phyloP scores from a whole-genome alignment of 148 eudicot species.

The Vaccinium macrocarpon region DNA sequence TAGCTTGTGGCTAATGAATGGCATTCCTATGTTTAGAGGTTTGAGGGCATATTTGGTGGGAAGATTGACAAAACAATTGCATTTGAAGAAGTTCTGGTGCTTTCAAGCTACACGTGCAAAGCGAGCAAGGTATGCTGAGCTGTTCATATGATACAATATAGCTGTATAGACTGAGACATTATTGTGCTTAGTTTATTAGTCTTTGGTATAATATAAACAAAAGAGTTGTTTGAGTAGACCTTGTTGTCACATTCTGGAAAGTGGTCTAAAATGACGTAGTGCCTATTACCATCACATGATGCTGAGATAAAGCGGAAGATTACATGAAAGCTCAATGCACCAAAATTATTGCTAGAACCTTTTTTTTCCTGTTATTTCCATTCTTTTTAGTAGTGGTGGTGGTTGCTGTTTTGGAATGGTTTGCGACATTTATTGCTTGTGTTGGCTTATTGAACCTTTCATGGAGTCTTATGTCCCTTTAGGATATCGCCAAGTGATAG shows the following conservation, averaged over 20 bases:
- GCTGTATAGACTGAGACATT: background rate
- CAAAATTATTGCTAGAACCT: background rate
- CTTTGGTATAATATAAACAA: background rate
- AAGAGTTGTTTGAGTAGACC: background rate
- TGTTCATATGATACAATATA: background rate
- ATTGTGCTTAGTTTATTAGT: background rate
- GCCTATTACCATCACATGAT: background rate
- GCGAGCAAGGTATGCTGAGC: slow-evolving; percentile 62
- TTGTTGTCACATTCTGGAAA: background rate
- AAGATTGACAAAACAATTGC: slow-evolving; percentile 81
- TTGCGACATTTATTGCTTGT: background rate
- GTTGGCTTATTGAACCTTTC: background rate
- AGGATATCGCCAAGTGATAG: background rate
- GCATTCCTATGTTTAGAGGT: slow-evolving; percentile 50
- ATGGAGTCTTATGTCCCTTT: background rate
- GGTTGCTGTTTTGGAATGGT: background rate
- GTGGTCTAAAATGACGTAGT: background rate
- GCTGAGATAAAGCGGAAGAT: background rate
- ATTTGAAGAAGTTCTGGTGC: slow-evolving; percentile 79
- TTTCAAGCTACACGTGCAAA: slow-evolving; percentile 95
- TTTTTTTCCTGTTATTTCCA: background rate
- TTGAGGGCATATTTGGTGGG: slow-evolving; percentile 89
- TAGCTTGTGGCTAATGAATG: background rate
- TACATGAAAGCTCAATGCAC: background rate
- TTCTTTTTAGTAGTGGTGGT: background rate